A percentile compares a stretch with the other conserved stretches of the same genome.
phyloP scores from a whole-genome alignment of 2,329 filamentous ascomycete genomes.

The Aspergillus japonicus region DNA sequence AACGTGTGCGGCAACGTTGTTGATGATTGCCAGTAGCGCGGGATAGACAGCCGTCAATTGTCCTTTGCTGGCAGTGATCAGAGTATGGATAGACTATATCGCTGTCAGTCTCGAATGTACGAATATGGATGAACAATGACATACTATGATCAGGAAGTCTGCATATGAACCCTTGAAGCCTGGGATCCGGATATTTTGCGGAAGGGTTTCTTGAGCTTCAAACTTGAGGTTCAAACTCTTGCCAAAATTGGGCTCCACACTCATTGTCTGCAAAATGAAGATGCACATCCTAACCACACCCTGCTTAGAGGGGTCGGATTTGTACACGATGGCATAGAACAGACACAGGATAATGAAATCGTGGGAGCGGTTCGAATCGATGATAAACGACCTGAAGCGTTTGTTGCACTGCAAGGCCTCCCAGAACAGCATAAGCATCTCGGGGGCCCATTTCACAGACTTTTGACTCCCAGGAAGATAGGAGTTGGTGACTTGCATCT shows the following conservation, averaged over 20 bases:
- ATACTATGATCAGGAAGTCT: constrained; percentile 84
- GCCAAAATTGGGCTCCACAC: constrained; percentile 87
- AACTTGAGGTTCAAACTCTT: constrained; percentile 86
- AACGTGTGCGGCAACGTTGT: constrained; percentile 85
- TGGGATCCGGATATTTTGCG: constrained; percentile 73
- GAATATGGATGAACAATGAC: constrained; percentile 2
- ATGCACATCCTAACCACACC: constrained; percentile 94
- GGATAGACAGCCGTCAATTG: constrained; percentile 90
- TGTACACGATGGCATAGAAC: constrained; percentile 90
- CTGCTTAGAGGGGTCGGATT: constrained; percentile 80
- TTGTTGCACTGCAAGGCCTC: constrained; percentile 97
- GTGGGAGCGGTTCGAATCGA: constrained; percentile 88
- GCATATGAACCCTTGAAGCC: constrained; percentile 88
- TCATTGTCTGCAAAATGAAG: constrained; percentile 93
- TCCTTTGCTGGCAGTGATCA: constrained; percentile 89
- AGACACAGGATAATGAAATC: constrained; percentile 89
- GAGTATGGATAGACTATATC: constrained; percentile 75
- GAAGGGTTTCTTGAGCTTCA: constrained; percentile 82
- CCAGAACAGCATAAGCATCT: constrained; percentile 97
- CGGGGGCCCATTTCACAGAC: constrained; percentile 80
- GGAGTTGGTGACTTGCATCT: constrained; percentile 80
- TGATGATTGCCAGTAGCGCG: constrained; percentile 84
- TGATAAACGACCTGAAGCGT: constrained; percentile 91
- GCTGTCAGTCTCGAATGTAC: constrained; percentile 7
- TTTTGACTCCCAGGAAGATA: constrained; percentile 84